A percentile compares a stretch with the other conserved stretches of the same genome.
phyloP scores from a whole-genome alignment of 768 basidiomycete genomes.

The Pulveroboletus frians region DNA sequence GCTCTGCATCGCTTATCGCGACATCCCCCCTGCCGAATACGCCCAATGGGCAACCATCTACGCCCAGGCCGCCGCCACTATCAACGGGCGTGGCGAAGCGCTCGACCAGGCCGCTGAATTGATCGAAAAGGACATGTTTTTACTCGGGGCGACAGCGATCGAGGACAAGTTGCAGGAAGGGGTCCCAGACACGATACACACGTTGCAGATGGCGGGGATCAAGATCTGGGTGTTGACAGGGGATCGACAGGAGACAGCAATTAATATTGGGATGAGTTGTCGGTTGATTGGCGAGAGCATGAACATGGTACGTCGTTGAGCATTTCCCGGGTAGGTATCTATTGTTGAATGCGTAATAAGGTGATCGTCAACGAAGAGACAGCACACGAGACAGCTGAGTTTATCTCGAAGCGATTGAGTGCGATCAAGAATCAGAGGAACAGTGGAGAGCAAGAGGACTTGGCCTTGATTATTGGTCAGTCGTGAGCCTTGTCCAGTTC shows the following conservation, averaged over 20 bases:
- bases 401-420: conserved; percentile 79
- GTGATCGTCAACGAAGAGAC: conserved; percentile 90
- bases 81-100: conserved; percentile 92
- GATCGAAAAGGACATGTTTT: conserved; percentile 89
- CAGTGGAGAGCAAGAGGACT: conserved; percentile 88
- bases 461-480: conserved; percentile 90
- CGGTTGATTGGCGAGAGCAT: conserved; percentile 96
- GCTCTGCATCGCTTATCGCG: conserved; percentile 92
- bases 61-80: conserved; percentile 87
- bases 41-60: conserved; percentile 83
- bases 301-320: conserved; percentile 58
- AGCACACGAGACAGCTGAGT: conserved; percentile 74
- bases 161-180: conserved; percentile 99
- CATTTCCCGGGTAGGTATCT: neutral
- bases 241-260: conserved; percentile 97
- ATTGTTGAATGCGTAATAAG: neutral
- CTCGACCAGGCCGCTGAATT: conserved; percentile 92
- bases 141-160: conserved; percentile 95
- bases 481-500: neutral
- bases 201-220: conserved; percentile 95
- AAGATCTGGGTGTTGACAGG: conserved; percentile 99
- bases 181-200: conserved; percentile 97
- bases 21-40: conserved; percentile 89
- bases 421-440: conserved; percentile 93
- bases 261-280: conserved; percentile 98